Base-by-base conservation (phyloP, 1,284 basidiomycete genomes). In the Ganoderma boninense region DNA sequence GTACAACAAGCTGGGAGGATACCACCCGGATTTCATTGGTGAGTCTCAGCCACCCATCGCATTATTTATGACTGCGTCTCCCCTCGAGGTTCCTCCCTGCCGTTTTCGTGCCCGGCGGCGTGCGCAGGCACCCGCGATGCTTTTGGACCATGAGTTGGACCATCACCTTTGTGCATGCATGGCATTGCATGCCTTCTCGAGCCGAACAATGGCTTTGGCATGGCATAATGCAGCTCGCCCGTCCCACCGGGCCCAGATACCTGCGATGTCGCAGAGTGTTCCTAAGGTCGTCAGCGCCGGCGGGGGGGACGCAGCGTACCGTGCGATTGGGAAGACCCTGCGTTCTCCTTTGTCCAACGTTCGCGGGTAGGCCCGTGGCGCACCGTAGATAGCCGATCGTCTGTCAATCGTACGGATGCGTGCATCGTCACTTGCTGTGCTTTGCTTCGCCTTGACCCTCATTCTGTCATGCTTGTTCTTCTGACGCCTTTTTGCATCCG, bases 11-110 rank as follows among this genome's bases (percentile, higher is more conserved):
- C 89, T 99, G 72, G 90, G 88, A 78, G 87, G 89, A 63, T 95
- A 96, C 85, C 92, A 95, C 80, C 92, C 93, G 75, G 93, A 95
- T 85, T 93, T 94, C 85, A 93, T 94, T 79, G 85, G 93, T 94
- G 82, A 84, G 92, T 89, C 77, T 71, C 71, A 73, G 13, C 20
- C n/a, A n/a, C n/a, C 49, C 49, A 18, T 52, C 13, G 23, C n/a
- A 52, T 23, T 13, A 52, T 23, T 52, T 3, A 5, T 11, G 72
- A 40, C 68, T 74, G 60, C 11, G 38, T 43, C 40, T n/a, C 43
- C 49, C 62, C 57, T 54, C 65, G 57, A 66, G 59, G 49, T 20
- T 49, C 62, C 62, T 65, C 66, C 61, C 60, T 64, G 16, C 67
- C 67, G n/a, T 59, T 60, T 64, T 60, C 10, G 67, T 64, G 10